Base-by-base conservation (phyloP, 2,329 filamentous ascomycete species). In the Blastomyces emzantsi region DNA sequence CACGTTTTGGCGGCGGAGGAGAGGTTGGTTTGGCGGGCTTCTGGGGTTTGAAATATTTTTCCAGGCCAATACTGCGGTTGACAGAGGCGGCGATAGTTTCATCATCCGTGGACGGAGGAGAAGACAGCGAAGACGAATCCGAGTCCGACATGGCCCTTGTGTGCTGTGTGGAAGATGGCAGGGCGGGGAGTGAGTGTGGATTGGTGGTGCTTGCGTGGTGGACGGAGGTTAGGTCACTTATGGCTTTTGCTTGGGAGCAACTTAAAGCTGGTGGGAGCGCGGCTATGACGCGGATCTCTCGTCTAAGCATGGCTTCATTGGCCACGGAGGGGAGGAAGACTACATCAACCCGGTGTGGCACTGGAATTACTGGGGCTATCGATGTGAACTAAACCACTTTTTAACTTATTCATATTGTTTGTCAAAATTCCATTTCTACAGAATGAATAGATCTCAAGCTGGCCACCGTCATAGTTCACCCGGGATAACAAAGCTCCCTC, bases 1-100 rank as follows among this genome's bases (percentile, higher is more conserved):
- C 87, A 74, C 93, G 84, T 81, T 94, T 95, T 72, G 85, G 86
- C 71, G 86, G 82, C 64, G 86, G 86, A 67, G 88, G 86, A 69
- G 86, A 85, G 51, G 71, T 63, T 62, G 81, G 78, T 71, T 85
- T 82, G 76, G 82, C 83, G 71, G 82, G 77, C 66, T 82, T 72
- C 66, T 65, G 62, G 56, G 69, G 69, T 70, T 79, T 80, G 73
- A 81, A 81, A 72, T 81, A 81, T 66, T 79, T 79, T 62, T 76
- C 72, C 63, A 81, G 76, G 49, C 76, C 78, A 41, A 73, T 71
- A 41, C 73, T 73, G 67, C 76, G 73, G 58, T 78, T 75, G 62
- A 77, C 69, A 60, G 74, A 73, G 66, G 74, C 74, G 19, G 73
- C 71, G 65, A 74, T 71, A 22, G 73, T 72, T 70, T 87, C 85